phyloP scores from a whole-genome alignment of 805 yeast genomes.

The Jamesozyma hellenica region DNA sequence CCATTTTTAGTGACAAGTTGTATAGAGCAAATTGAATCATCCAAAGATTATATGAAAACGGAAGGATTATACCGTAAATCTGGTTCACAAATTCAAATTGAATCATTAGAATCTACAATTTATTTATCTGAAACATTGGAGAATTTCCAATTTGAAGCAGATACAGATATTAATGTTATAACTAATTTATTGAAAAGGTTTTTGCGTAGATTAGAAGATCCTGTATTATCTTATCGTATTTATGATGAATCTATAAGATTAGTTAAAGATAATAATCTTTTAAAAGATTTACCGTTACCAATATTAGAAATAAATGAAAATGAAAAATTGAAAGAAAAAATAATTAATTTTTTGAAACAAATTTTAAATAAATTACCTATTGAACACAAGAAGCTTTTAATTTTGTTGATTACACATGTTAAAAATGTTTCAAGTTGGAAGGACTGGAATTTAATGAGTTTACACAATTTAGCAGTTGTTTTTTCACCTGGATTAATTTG shows the following conservation, averaged over 20 bases:
- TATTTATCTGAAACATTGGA: conserved; percentile 9
- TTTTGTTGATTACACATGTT: conserved; percentile 54
- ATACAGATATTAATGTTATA: conserved; percentile 72
- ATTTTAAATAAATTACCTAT: conserved; percentile 40
- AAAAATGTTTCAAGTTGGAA: conserved; percentile 44
- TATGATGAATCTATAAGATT: conserved; percentile 61
- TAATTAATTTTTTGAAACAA: conserved; percentile 2
- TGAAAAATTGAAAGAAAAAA: background rate
- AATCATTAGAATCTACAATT: conserved; percentile 22
- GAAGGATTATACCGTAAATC: conserved; percentile 90
- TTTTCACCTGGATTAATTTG: conserved; percentile 90
- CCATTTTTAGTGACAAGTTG: conserved; percentile 70
- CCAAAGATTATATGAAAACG: conserved; percentile 47
- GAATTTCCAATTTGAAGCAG: conserved; percentile 25
- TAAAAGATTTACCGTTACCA: conserved; percentile 15
- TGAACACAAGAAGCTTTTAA: conserved; percentile 55
- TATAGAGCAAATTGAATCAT: conserved; percentile 61
- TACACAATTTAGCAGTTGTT: conserved; percentile 75
- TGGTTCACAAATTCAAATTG: conserved; percentile 54
- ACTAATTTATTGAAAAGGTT: conserved; percentile 83
- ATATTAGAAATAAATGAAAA: background rate
- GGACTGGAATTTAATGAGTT: conserved; percentile 65
- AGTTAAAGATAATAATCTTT: conserved; percentile 28
- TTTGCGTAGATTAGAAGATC: conserved; percentile 73
- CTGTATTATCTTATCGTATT: conserved; percentile 60